Base-by-base conservation (phyloP, 78 protist genomes). In the Capsaspora owczarzaki region DNA sequence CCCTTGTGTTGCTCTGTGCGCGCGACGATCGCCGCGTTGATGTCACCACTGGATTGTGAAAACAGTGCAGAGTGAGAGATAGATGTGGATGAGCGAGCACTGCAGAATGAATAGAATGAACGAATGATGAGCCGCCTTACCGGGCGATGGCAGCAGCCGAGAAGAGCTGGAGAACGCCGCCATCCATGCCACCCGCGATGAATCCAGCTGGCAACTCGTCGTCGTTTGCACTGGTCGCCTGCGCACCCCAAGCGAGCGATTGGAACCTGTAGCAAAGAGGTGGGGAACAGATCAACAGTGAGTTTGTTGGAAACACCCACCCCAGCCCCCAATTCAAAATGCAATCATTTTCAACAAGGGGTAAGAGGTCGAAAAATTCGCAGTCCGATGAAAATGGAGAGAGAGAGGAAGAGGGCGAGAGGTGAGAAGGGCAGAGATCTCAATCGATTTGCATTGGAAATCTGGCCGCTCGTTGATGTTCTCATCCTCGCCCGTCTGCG, bases 111-210 rank as follows among this genome's bases (percentile, higher is more conserved):
- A n/a, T n/a, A n/a, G n/a, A n/a, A n/a, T n/a, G n/a, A n/a, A n/a
- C n/a, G n/a, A n/a, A n/a, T n/a, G n/a, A n/a, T n/a, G n/a, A n/a
- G n/a, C n/a, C n/a, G n/a, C n/a, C n/a, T n/a, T n/a, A n/a, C n/a
- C n/a, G n/a, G n/a, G n/a, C n/a, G n/a, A n/a, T n/a, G n/a, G n/a
- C n/a, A 2, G 68, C 79, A 0, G 87, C 82, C 46, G 80, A 43
- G 87, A 83, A 84, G 25, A 89, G 19, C 29, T 66, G 4, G 31
- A 89, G 27, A 37, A 38, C 10, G 23, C 92, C 92, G 42, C 80
- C 79, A 25, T 47, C 86, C 84, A 80, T 85, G 38, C 92, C 92
- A 1, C 86, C 92, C 1, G 89, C 92, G 23, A 89, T 74, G 14
- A 89, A 1, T 22, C 91, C 91, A n/a, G 40, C 12, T 6, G 81